Evolutionary conservation across 768 basidiomycete genomes (phyloP).

Genomic region (Rhodosporidiobolus odoratus): DNA sequence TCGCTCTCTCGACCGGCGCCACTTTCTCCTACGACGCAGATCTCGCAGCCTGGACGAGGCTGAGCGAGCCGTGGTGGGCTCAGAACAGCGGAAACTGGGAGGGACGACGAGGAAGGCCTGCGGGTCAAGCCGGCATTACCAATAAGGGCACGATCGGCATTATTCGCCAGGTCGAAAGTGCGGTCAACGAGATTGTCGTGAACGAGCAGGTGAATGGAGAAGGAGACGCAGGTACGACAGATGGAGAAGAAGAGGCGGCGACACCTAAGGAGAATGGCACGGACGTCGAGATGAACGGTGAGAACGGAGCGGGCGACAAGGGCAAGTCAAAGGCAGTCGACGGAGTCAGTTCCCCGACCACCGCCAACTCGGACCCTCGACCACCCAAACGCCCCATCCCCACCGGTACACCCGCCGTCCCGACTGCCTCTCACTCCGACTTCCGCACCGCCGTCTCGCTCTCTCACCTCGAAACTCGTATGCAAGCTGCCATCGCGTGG

Average conservation of each 20-base stretch:
- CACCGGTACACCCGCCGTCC: background rate
- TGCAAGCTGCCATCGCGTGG: conserved; percentile 66
- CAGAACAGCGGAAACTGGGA: conserved; percentile 80
- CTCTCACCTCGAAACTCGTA: conserved; percentile 76
- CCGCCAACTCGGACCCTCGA: conserved; percentile 42
- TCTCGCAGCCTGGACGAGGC: conserved; percentile 64
- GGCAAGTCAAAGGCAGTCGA: conserved; percentile 1
- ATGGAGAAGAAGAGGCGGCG: background rate
- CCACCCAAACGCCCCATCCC: conserved; percentile 46
- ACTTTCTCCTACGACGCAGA: conserved; percentile 71
- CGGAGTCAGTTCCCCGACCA: background rate
- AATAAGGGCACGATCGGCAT: conserved; percentile 10
- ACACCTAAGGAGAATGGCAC: background rate
- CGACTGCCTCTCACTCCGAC: conserved; percentile 18
- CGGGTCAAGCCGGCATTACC: conserved; percentile 10
- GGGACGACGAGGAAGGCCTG: conserved; percentile 49
- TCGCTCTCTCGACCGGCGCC: conserved; percentile 70
- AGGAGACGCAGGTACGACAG: background rate
- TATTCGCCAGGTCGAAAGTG: conserved; percentile 38
- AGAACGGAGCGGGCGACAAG: background rate
- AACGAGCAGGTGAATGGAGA: conserved; percentile 5
- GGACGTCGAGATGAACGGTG: conserved; percentile 17
- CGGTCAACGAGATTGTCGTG: conserved; percentile 41
- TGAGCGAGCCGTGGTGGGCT: conserved; percentile 78
- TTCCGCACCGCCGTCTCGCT: conserved; percentile 61